Base-by-base conservation (phyloP, 805 yeast species). In the Jamesozyma rosinii region DNA sequence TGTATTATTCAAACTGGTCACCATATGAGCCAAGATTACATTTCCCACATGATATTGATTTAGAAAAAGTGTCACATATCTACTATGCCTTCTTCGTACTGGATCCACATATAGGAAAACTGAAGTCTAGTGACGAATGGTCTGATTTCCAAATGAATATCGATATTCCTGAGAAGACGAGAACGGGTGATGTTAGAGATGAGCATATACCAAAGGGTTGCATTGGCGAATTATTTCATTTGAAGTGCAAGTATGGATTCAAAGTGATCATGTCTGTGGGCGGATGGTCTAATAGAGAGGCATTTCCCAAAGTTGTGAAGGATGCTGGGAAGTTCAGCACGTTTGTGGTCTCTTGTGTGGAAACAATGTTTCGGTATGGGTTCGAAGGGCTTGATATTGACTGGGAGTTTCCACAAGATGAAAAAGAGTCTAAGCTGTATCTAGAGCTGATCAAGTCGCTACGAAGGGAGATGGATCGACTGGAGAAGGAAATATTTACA, bases 311-410 rank as follows among this genome's bases (percentile, higher is more conserved):
- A 1, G 70, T 71, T 3, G 58, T 67, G 0, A 70, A 74, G 44
- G 58, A 59, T 19, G 58, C 65, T 0, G 41, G 36, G 1, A 66
- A 63, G 38, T 48, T 79, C 6, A 55, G 58, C 1, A 57, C 35
- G 0, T 85, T 89, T 58, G 73, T 78, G 2, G 40, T 55, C 1
- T 68, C 81, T 0, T 65, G 79, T 0, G 66, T 75, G 0, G 58
- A 62, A 0, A 60, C 75, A 20, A 67, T 86, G 58, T 44, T 61
- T 2, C 62, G 69, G 36, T 74, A 76, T 56, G 81, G 83, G 0
- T 79, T 92, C 55, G 97, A 92, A 59, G 97, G 98, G 0, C 66
- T 90, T 37, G 97, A 92, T 61, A 65, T 90, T 24, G 98, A 90
- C 64, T 90, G 96, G 96, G 98, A 90, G 62, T 90, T 79, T 54